Base-by-base conservation (phyloP, 2,329 filamentous ascomycete genomes). In the Phialophora tarda region DNA sequence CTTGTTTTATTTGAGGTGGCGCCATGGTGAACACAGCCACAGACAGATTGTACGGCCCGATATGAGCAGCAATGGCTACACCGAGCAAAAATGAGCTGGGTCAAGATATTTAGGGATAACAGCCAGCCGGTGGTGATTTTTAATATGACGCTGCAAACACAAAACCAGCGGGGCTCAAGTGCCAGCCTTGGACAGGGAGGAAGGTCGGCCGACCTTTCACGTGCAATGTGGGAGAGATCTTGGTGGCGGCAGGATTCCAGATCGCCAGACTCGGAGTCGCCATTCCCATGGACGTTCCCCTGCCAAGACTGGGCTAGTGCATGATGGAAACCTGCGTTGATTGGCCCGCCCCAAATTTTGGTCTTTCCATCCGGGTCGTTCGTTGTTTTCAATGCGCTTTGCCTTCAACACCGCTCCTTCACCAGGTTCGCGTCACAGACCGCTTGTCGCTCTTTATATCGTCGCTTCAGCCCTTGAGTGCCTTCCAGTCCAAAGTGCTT, bases 1-100 rank as follows among this genome's bases (percentile, higher is more conserved):
- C 93, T 77, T 96, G 91, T 79, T 98, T 97, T 78, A 97, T 97
- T 78, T 97, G 93, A 12, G 93, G 91, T 64, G 91, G 91, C 88
- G 96, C 94, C 64, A 77, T 79, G 58, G 24, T 51, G 51, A 53
- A 14, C 14, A 24, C 7, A 30, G 2, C 32, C 21, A 14, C 41
- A 21, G 57, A 24, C 26, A 50, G 30, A 17, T 8, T 12, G 48
- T 24, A 8, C 23, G 23, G 11, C 7, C 38, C 17, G 12, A 44
- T 44, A n/a, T 21, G 5, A 8, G 17, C 5, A n/a, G 38, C 38
- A 8, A 7, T 44, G 17, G 6, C 7, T 7, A 2, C 5, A 44
- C 17, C 17, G 17, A n/a, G 17, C 38, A 8, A n/a, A 17, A 10
- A 8, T 0, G 38, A 7, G 17, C 1, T 8, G 38, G 3, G 17